Base-by-base conservation (phyloP, 1,139 yeast species). In the Debaryomyces nepalensis region DNA sequence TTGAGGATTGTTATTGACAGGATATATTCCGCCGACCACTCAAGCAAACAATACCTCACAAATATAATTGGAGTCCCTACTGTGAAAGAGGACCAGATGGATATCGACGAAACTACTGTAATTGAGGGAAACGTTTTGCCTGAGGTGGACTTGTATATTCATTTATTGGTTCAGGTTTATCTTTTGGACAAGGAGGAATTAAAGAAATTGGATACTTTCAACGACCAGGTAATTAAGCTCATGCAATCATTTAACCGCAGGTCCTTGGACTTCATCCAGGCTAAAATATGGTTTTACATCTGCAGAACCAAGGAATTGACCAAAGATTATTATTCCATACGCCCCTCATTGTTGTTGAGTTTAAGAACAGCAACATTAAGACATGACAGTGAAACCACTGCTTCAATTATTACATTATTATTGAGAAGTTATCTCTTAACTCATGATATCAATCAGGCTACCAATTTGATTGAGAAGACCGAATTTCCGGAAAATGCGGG, bases 271-370 rank as follows among this genome's bases (percentile, higher is more conserved):
- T 82, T 87, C 55, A 77, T 95, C 48, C 84, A 84, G 50, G 95
- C 98, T 10, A 93, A 91, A 63, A 76, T 87, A 48, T 95, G 99
- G 98, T 95, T 91, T 62, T 93, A 89, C 68, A 79, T 89, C 51
- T 78, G 85, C 37, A 80, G 96, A 63, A 80, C 91, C 4, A 81
- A 82, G 52, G 99, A 93, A 67, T 68, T 84, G 47, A 59, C 71
- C 33, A 77, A 76, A 37, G 84, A 84, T 53, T 68, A 82, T 44
- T 70, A 75, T 41, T 67, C 80, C n/a, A 72, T 88, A 41, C 82
- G 95, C 57, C 79, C 88, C 5, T 82, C 77, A 37, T 73, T 93
- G 58, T 78, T 89, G 61, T 70, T 75, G 29, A 88, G 87, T 12
- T 76, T 93, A 59, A 82, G 97, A 66, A 86, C 95, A 3, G 91